Evolutionary conservation across 495 filamentous ascomycete species (phyloP), one percentile per base, ranked within the genome.

Genomic region (Amniculicola lignicola): DNA sequence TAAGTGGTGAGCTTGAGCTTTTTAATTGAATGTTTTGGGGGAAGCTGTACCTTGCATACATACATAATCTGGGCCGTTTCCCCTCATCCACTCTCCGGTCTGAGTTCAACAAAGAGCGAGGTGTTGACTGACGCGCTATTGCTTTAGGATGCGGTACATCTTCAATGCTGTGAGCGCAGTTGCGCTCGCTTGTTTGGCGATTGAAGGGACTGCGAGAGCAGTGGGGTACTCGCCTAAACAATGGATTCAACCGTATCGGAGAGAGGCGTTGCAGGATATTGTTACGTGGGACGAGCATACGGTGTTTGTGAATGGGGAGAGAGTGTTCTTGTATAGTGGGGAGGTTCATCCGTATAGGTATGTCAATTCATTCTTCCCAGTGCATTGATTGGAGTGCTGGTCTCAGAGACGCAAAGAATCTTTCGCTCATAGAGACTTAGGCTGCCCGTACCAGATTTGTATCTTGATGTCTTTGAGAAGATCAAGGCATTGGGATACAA

Each of bases 271-370:
- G 18, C 71, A 74, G 50, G 67, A 74, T 41, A 70, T 72, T 50
- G 69, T 88, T n/a, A 86, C 80, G 11, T 90, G 83, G 80, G 87
- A 90, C 69, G 75, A 88, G 25, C 74, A 88, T 56, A 88, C 88
- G 6, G 71, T 90, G 18, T 84, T 86, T 63, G 74, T 92, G 43
- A 75, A 81, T 59, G 86, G 87, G 35, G 80, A 88, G 66, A 76
- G 86, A 29, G 62, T 89, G 37, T 78, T 89, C 73, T 72, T 90
- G 19, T 90, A 84, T 67, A 82, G 77, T 60, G 88, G 82, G 44
- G 87, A 91, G 72, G 74, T 88, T 31, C 86, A 89, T 64, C 85
- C 85, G 1, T 88, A 77, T 65, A 70, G 79, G 77, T 79, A 52
- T 28, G 70, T 39, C 22, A 7, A 47, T 33, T 16, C 49, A n/a